These are phyloP conservation scores for Paecilomyces formosus DNA, from an alignment of 2,329 filamentous ascomycete species.

Conservation along the genomic window DNA sequence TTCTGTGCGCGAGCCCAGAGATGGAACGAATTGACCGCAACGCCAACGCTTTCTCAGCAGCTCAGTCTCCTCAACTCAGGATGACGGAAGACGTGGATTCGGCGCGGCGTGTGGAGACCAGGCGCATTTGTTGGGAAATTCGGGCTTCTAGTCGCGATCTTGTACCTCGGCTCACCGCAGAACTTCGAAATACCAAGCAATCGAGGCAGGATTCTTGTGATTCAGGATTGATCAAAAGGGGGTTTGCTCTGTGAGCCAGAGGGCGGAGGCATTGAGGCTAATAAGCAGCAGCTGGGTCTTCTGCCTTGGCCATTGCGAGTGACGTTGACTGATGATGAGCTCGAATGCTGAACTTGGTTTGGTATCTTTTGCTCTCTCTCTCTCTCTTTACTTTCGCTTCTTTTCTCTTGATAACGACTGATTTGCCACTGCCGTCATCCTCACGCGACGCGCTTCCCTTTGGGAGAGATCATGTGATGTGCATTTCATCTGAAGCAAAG, in stretches of 20 bases:
- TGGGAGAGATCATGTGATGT: slow-evolving; percentile 2
- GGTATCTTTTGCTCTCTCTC: no score
- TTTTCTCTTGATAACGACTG: no score
- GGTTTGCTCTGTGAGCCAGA: not conserved
- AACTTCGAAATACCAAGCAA: no score
- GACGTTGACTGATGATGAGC: no score
- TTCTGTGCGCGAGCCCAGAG: not conserved
- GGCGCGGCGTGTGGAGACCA: not conserved
- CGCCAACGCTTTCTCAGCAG: not conserved
- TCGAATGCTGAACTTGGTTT: no score
- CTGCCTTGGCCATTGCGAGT: no score
- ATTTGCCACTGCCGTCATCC: slow-evolving; percentile 2
- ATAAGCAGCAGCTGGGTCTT: no score
- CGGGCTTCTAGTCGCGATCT: not conserved
- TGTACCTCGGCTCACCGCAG: not conserved
- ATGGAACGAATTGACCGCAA: not conserved
- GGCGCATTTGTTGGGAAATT: slow-evolving; percentile 2
- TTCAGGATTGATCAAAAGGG: not conserved
- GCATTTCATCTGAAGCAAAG: no score
- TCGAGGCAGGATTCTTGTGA: not conserved
- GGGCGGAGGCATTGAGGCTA: no score
- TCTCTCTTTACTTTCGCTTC: no score
- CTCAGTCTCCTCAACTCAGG: not conserved
- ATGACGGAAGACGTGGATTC: not conserved
- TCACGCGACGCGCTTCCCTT: slow-evolving; percentile 7